Conservation (phyloP, 768 basidiomycete genomes). For the Rickenella mellea region DNA sequence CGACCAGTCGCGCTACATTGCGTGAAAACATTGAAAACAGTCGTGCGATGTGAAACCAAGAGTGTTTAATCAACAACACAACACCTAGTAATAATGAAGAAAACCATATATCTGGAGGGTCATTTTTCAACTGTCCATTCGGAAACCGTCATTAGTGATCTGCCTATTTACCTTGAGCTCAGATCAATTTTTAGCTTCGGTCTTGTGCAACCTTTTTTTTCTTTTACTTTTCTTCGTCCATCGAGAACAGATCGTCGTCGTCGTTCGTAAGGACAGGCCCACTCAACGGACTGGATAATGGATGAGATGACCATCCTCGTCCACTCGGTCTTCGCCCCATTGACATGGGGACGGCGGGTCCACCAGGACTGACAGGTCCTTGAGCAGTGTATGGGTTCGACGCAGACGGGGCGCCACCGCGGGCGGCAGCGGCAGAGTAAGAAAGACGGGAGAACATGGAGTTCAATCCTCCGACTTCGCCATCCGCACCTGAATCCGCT, state of each 20-base stretch:
- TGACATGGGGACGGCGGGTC: slow-evolving; percentile 6
- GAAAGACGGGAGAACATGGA: slow-evolving; percentile 47
- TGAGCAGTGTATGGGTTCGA: slow-evolving; percentile 7
- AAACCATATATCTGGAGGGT: no score
- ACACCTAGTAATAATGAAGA: no score
- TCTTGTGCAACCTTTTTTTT: no score
- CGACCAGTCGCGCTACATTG: no score
- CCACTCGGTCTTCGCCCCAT: slow-evolving; percentile 17
- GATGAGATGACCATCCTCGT: slow-evolving; percentile 26
- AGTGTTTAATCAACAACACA: no score
- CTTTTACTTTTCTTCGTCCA: slow-evolving; percentile 32
- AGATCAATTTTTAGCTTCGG: no score
- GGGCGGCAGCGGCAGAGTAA: slow-evolving; percentile 37
- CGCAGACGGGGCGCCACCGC: slow-evolving; percentile 12
- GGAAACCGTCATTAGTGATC: no score
- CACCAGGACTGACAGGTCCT: slow-evolving; percentile 8
- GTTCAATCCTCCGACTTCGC: slow-evolving; percentile 27
- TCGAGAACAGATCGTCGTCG: slow-evolving; percentile 63
- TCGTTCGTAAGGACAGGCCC: slow-evolving; percentile 47
- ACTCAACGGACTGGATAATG: slow-evolving; percentile 44
- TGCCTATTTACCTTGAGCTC: no score
- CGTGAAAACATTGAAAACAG: no score
- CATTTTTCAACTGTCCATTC: no score
- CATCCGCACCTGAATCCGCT: slow-evolving; percentile 14
- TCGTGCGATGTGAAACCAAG: no score